Evolutionary conservation across 345 rosid species (phyloP), one percentile per base, ranked within the genome.

Genomic region (Acer saccharum): DNA sequence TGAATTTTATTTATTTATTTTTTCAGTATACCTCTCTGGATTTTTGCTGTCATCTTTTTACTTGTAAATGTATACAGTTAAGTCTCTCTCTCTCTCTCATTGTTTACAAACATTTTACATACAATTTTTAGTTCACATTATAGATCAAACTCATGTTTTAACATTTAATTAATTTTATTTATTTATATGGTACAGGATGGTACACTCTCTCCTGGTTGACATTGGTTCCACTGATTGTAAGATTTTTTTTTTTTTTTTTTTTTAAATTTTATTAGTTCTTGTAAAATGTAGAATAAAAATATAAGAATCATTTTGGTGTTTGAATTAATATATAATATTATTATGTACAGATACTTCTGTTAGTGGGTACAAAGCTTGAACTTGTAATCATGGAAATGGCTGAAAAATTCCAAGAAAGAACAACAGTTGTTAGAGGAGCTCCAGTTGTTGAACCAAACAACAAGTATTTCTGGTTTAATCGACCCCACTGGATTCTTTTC

Each of bases 331-430:
- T 35, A 35, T 35, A 35, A 35, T 35, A 35, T 35, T 35, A 35
- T 35, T 35, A 35, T 4, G 72, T 69, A 55, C 82, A 89, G 93
- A 87, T 89, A 77, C 86, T 89, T 13, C 78, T 89, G 0, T 12
- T 81, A 23, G 91, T 89, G 75, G 93, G 88, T 13, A 82, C 91
- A 57, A 89, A 87, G 50, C 88, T 89, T n/a, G 87, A 87, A 65
- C 82, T 87, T 11, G 85, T 86, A 0, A 86, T 89, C 44, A 82
- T 86, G 88, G 89, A 87, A 27, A 86, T 89, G 93, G 90, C 93
- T 13, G 76, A 86, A 61, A 81, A 85, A 79, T 76, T 85, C 66
- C 85, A 85, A 50, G 86, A 86, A 7, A 73, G 83, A 46, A 78
- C 73, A 18, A 73, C 79, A 2, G 86, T 86, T 9, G 87, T 88